A percentile compares a stretch with the other conserved stretches of the same genome.
Conservation (phyloP, 768 basidiomycete genomes). For the Tulasnella sp. region DNA sequence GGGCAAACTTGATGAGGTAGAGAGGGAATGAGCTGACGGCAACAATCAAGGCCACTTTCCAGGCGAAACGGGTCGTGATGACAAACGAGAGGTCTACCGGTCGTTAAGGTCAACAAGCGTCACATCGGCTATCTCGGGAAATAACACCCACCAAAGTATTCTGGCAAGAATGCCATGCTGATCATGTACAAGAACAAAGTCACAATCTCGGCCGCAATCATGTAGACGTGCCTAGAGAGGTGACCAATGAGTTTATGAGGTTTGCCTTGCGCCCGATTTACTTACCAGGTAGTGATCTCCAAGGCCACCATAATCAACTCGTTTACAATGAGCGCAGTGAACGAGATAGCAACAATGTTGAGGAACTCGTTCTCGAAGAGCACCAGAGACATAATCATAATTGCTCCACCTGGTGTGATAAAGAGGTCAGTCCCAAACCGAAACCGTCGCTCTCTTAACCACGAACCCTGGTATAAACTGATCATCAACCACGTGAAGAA, state of each 20-base stretch:
- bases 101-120: constrained; percentile 24
- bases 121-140: not conserved
- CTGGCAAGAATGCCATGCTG: constrained; percentile 89
- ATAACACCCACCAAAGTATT: constrained; percentile 83
- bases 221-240: constrained; percentile 76
- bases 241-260: constrained; percentile 2
- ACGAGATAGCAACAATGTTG: constrained; percentile 97
- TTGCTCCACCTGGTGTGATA: constrained; percentile 75
- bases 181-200: constrained; percentile 84
- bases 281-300: constrained; percentile 94
- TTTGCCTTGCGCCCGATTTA: not conserved
- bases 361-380: constrained; percentile 96
- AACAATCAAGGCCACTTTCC: constrained; percentile 95
- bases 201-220: constrained; percentile 86
- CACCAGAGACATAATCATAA: constrained; percentile 96
- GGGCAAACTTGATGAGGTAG: constrained; percentile 83
- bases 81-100: constrained; percentile 81
- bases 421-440: not conserved
- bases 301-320: constrained; percentile 98
- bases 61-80: constrained; percentile 77
- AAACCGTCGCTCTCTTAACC: not conserved
- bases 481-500: constrained; percentile 99
- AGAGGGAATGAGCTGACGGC: constrained; percentile 89
- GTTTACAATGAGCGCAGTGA: constrained; percentile 91
- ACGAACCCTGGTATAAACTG: constrained; percentile 88